Evolutionary conservation across 2,329 filamentous ascomycete genomes (phyloP).

Genomic region (Helotiales sp.): DNA sequence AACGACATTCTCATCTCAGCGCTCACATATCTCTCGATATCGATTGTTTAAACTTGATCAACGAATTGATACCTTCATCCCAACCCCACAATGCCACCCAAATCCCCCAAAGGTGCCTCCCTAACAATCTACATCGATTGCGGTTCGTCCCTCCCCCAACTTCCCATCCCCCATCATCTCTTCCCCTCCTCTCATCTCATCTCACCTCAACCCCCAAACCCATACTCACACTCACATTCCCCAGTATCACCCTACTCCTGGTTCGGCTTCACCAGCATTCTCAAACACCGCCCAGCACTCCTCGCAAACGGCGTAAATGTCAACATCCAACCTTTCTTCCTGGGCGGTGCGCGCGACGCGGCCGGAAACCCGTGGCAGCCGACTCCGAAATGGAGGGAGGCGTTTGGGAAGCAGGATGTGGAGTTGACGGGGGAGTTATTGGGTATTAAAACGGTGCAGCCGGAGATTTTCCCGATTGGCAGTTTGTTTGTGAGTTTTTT

Average conservation of each 20-base stretch:
- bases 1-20: neutral
- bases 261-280: constrained; percentile 29
- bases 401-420: constrained; percentile 26
- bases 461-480: constrained; percentile 27
- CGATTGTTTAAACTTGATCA: no score
- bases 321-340: constrained; percentile 33
- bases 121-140: constrained; percentile 29
- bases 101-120: neutral
- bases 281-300: constrained; percentile 26
- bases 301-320: constrained; percentile 27
- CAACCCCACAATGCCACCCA: neutral
- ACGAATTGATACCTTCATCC: neutral
- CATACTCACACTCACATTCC: neutral
- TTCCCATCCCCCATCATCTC: neutral
- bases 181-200: neutral
- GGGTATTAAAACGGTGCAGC: constrained; percentile 28
- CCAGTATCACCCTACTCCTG: constrained; percentile 33
- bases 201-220: neutral
- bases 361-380: constrained; percentile 28
- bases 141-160: constrained; percentile 18
- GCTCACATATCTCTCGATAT: no score
- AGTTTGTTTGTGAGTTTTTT: constrained; percentile 29
- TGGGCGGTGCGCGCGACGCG: constrained; percentile 28
- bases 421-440: constrained; percentile 26
- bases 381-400: constrained; percentile 28